Percentiles rank a stretch among this genome's conserved stretches.
Conservation (phyloP, 2,329 filamentous ascomycete species). For the Fusarium chaquense region DNA sequence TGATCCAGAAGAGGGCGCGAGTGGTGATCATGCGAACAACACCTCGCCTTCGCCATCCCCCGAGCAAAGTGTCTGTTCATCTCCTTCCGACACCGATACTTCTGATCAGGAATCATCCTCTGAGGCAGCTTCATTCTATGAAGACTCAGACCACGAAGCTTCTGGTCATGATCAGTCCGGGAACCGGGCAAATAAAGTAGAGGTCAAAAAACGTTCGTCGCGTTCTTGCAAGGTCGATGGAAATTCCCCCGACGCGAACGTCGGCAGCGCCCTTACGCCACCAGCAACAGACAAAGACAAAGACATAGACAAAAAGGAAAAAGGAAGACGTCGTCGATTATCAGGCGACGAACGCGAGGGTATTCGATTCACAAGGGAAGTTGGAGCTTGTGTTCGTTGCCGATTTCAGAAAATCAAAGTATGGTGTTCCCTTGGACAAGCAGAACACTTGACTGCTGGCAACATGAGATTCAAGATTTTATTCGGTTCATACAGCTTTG, state of each 20-base stretch:
- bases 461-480: neutral
- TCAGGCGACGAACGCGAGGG: neutral
- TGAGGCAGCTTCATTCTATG: neutral
- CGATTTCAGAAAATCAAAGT: slow-evolving; percentile 43
- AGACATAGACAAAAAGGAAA: no score
- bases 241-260: neutral
- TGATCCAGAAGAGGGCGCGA: neutral
- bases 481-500: neutral
- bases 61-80: neutral
- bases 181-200: slow-evolving; percentile 5
- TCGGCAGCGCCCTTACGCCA: neutral
- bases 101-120: neutral
- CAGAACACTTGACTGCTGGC: neutral
- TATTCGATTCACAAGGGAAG: slow-evolving; percentile 8
- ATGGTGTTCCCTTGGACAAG: neutral
- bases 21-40: neutral
- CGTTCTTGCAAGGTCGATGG: neutral
- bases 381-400: slow-evolving; percentile 39
- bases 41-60: neutral
- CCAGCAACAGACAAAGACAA: neutral
- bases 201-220: neutral
- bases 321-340: slow-evolving; percentile 7
- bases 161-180: neutral
- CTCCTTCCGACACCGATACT: neutral
- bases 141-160: neutral